A percentile compares a stretch with the other conserved stretches of the same genome.
phyloP scores from a whole-genome alignment of 306 rosid species.

The Cucurbita pepo region DNA sequence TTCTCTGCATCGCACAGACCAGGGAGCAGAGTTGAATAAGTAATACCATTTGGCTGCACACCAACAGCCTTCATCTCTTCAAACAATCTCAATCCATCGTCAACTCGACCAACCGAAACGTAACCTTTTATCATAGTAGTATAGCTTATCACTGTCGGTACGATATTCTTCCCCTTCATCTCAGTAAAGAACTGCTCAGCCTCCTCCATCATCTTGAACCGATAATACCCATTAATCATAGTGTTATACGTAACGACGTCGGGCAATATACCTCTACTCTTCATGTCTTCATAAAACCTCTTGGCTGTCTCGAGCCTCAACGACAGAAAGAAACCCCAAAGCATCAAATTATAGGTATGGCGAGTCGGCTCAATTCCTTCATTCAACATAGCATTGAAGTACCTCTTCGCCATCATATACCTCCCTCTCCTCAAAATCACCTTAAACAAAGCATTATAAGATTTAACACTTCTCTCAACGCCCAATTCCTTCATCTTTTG shows the following conservation, averaged over 20 bases:
- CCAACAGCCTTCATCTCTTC: conserved; percentile 63
- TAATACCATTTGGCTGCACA: conserved; percentile 59
- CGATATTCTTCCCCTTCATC: conserved; percentile 57
- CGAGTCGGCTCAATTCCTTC: conserved; percentile 75
- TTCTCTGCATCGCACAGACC: conserved; percentile 66
- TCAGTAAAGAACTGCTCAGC: conserved; percentile 61
- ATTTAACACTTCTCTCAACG: conserved; percentile 34
- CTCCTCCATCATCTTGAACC: conserved; percentile 69
- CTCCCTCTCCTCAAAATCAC: conserved; percentile 58
- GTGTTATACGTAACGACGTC: conserved; percentile 74
- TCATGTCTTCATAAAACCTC: conserved; percentile 74
- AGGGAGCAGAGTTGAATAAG: conserved; percentile 58
- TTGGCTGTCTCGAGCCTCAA: conserved; percentile 65
- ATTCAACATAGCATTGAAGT: conserved; percentile 59
- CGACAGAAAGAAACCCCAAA: conserved; percentile 86
- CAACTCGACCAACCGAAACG: conserved; percentile 40
- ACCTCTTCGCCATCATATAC: conserved; percentile 84
- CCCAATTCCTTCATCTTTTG: conserved; percentile 62
- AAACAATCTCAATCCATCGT: conserved; percentile 39
- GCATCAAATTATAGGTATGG: conserved; percentile 56
- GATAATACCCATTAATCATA: conserved; percentile 61
- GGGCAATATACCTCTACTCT: conserved; percentile 33
- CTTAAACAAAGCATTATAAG: conserved; percentile 65
- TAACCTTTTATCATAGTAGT: conserved; percentile 76
- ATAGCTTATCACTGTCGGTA: conserved; percentile 64